Evolutionary conservation across 2,329 filamentous ascomycete genomes (phyloP), one percentile per base, ranked within the genome.

Genomic region (Scopulariopsis brevicaulis): DNA sequence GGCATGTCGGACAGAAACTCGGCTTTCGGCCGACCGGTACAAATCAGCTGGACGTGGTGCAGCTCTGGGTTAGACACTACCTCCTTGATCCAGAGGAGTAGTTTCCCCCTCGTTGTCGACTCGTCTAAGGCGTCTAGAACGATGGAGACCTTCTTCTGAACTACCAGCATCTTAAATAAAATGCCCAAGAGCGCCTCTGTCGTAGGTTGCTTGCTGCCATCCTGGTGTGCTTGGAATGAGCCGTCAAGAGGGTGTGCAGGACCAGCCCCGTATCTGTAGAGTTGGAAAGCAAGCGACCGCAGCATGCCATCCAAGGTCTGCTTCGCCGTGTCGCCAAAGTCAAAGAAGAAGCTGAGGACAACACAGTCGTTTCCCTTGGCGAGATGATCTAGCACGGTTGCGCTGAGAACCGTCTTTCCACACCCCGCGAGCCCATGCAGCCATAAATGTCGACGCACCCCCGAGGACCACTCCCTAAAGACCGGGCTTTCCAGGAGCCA

Each of bases 81-180:
- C 32, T 40, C 35, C 34, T 37, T 20, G 0, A 67, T 61, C 64
- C 62, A 67, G 1, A 2, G 25, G 1, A 67, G 32, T 37, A 67
- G 59, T 7, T 63, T 58, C 8, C 35, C 2, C 53, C 61, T 65
- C 32, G 55, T 62, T 4, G 40, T 60, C 8, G 53, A 66, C 53
- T 67, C 64, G 35, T 65, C 64, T 14, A 67, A 46, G 7, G 64
- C 65, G 24, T 67, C 63, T 0, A 67, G 46, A 6, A 65, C 35
- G n/a, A 66, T 55, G 14, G 7, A 35, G 14, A 57, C 52, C 14
- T 51, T 61, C 50, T 40, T 55, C 11, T 28, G 11, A 8, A 12
- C 22, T 58, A 32, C 28, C 2, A 71, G 59, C 59, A 69, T 67
- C 8, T 25, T 59, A 22, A 20, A 24, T 24, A 62, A 14, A 40